These are phyloP conservation scores for Apocynum venetum DNA, from an alignment of 257 asterid species.

Conservation along the genomic window DNA sequence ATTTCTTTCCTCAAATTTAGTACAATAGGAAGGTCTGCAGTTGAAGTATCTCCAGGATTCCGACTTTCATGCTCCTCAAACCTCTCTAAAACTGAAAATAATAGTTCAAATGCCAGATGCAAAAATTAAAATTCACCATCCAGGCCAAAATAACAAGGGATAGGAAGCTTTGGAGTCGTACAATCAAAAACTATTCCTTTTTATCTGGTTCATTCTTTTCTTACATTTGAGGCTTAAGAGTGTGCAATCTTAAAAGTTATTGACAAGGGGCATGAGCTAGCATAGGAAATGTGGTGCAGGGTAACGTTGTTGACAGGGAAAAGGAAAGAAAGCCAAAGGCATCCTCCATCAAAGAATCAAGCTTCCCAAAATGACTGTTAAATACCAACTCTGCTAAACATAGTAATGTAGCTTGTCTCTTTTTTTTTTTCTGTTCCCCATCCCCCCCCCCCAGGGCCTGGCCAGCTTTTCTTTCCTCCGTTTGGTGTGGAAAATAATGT, in stretches of 20 bases:
- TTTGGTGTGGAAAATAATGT: not conserved
- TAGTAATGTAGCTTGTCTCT: too few species aligned
- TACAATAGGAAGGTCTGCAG: constrained; percentile 56
- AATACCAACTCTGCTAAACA: not conserved
- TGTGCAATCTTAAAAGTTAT: not conserved
- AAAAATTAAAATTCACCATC: not conserved
- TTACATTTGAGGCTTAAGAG: not conserved
- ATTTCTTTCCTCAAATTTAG: constrained; percentile 68
- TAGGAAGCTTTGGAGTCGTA: not conserved
- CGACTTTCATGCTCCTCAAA: constrained; percentile 74
- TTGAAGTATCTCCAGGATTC: constrained; percentile 67
- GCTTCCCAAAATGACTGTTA: not conserved
- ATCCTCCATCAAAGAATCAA: too few species aligned
- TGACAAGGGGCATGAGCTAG: not conserved
- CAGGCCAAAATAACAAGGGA: not conserved
- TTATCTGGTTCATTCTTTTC: not conserved
- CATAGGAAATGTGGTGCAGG: not conserved
- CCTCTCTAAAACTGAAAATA: constrained; percentile 69
- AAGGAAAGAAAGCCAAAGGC: too few species aligned
- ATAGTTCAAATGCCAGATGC: constrained; percentile 4
- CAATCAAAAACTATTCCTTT: not conserved
- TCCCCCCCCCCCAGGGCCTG: too few species aligned
- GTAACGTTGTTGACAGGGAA: too few species aligned
- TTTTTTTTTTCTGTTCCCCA: not conserved
- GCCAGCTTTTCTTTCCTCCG: not conserved